Evolutionary conservation across 129 eudicot genomes (phyloP).

Genomic region (Escallonia rubra): DNA sequence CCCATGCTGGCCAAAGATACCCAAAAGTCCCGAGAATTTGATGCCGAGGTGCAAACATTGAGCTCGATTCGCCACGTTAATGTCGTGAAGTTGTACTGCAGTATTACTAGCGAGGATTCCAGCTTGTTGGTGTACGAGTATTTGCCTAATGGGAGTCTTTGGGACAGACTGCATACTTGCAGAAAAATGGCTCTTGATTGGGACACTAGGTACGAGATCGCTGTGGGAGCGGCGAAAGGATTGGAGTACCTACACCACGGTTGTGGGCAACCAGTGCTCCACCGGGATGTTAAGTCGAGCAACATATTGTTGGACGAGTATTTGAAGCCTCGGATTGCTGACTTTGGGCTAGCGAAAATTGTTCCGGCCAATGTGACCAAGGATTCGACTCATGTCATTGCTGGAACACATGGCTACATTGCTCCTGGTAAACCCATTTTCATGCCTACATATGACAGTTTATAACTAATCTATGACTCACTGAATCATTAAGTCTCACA

Average conservation of each 20-base stretch:
- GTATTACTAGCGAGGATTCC: constrained; percentile 76
- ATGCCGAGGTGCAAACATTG: constrained; percentile 66
- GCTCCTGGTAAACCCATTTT: constrained; percentile 57
- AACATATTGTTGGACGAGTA: constrained; percentile 72
- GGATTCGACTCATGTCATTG: constrained; percentile 56
- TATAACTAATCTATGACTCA: not conserved
- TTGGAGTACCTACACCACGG: constrained; percentile 77
- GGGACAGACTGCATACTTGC: constrained; percentile 66
- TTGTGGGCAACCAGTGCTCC: constrained; percentile 65
- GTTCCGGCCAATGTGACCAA: constrained; percentile 29
- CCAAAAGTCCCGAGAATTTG: constrained; percentile 39
- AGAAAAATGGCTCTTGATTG: constrained; percentile 60
- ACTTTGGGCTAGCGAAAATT: constrained; percentile 80
- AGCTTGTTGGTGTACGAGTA: constrained; percentile 78
- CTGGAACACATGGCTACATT: constrained; percentile 85
- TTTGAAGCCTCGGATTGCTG: constrained; percentile 75
- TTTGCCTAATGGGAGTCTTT: constrained; percentile 76
- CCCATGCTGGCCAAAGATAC: constrained; percentile 37
- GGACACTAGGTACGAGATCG: constrained; percentile 62
- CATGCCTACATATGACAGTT: not conserved
- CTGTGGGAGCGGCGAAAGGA: constrained; percentile 74
- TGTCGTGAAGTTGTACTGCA: constrained; percentile 72
- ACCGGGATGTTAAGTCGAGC: constrained; percentile 82
- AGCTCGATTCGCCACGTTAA: constrained; percentile 82
- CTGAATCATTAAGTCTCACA: too few species aligned